Evolutionary conservation across 257 asterid species (phyloP), one percentile per base, ranked within the genome.

Genomic region (Mentha longifolia): DNA sequence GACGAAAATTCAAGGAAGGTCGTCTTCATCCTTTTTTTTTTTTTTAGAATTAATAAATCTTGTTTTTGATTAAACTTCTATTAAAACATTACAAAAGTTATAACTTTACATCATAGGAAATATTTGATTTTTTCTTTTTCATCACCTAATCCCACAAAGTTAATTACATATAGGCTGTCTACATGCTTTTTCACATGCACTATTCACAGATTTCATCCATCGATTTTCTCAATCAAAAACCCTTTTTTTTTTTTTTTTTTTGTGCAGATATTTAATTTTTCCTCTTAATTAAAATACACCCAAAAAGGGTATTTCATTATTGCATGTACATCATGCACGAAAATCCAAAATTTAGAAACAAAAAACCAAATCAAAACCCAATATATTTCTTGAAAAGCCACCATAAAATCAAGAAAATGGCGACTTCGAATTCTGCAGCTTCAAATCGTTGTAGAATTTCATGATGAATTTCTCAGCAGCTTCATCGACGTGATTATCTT

Each of bases 391-490:
- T 19, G 17, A 7, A 62, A 67, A 31, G 51, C 50, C 0, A 63
- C 28, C 8, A 30, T 35, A 33, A 65, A 42, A 59, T 80, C 68
- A 76, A 51, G 79, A 80, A 49, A 25, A 69, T 0, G 72, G 65
- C 74, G 62, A 9, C 45, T 58, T 59, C 13, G 62, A 71, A 74
- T 75, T 75, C 50, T 89, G 91, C 52, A 51, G 57, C 83, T 76
- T 84, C 88, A 89, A 77, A 69, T 85, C 81, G 5, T 60, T 89
- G 30, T 89, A 89, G 20, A 89, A 89, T 78, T 79, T 83, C 25
- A 62, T 65, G 0, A 89, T 89, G 12, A 87, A 89, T 80, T 79
- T 78, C 74, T 87, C 96, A 0, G 93, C 93, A 0, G 87, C 93
- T 13, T 78, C 91, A 64, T 89, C 94, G 5, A 87, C 94, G 7